Evolutionary conservation across 75 land plant species (phyloP), one percentile per base, ranked within the genome.

Genomic region (Pinus tabuliformis): DNA sequence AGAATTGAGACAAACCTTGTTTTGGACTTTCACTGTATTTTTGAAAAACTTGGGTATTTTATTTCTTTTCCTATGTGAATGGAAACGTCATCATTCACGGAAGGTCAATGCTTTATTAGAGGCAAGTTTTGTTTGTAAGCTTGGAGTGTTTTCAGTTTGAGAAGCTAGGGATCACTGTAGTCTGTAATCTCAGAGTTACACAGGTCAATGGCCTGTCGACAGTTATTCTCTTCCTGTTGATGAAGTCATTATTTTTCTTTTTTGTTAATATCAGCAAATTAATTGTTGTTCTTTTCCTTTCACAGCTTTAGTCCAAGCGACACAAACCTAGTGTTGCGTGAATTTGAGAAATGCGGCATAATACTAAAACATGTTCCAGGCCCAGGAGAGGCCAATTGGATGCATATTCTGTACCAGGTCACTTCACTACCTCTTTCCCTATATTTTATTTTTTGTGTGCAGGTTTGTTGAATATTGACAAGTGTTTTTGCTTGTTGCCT

Each of bases 381-480:
- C 42, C 99, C 99, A 63, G 90, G 93, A 76, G 89, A 93, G 65
- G 85, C 99, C 72, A 97, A 97, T 75, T 97, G 98, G 98, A 83
- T 97, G 63, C 98, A 97, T 79, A 85, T 97, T 62, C 83, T 92
- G 30, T 97, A 92, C 77, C 99, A 97, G 98, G 99, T 97, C 64
- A 56, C 6, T 72, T 18, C n/a, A 5, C 60, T 58, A 18, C 60
- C 18, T 36, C 7, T 64, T 62, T 64, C 36, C 20, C 9, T 37
- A 1, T 18, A 37, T 30, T 33, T 21, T 45, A 71, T 22, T 52
- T 71, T 71, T 8, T 49, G 73, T 71, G 52, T 49, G n/a, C 24
- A 4, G 3, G 73, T 71, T 52, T 71, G 21, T 18, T 18, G 54
- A 49, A 64, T 16, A 30, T 64, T 64, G 42, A 24, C 15, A 64